Percentiles rank a stretch among this genome's conserved stretches.
phyloP scores from a whole-genome alignment of 2,329 filamentous ascomycete genomes.

The Stachybotrys chartarum region DNA sequence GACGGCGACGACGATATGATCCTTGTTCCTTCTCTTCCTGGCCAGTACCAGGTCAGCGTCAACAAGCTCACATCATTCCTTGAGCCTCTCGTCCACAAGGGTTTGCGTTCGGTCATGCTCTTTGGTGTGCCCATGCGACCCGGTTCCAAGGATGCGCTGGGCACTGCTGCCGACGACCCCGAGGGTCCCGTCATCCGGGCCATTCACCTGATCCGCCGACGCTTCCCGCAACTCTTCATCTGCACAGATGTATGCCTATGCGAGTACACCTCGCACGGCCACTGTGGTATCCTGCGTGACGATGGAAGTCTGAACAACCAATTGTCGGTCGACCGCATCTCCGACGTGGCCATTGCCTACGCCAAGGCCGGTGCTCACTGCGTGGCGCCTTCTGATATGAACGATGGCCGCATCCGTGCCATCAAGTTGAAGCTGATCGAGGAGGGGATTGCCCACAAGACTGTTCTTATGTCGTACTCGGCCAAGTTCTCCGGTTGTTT shows the following conservation, averaged over 20 bases:
- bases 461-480: conserved; percentile 93
- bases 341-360: conserved; percentile 95
- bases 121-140: conserved; percentile 87
- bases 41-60: conserved; percentile 80
- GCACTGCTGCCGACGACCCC: conserved; percentile 88
- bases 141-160: conserved; percentile 80
- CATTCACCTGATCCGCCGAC: conserved; percentile 75
- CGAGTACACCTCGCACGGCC: conserved; percentile 96
- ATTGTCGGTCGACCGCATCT: conserved; percentile 88
- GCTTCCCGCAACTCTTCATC: conserved; percentile 88
- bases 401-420: conserved; percentile 91
- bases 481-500: conserved; percentile 96
- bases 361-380: conserved; percentile 94
- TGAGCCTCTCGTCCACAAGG: conserved; percentile 79
- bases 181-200: conserved; percentile 83
- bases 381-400: conserved; percentile 97
- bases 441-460: conserved; percentile 83
- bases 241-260: conserved; percentile 92
- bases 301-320: conserved; percentile 91
- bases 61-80: conserved; percentile 82
- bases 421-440: conserved; percentile 98
- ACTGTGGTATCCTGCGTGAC: conserved; percentile 91
- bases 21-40: conserved; percentile 81
- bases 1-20: conserved; percentile 91
- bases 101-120: conserved; percentile 85